phyloP scores from a whole-genome alignment of 139 green algal species.

The Chlorella sp. region DNA sequence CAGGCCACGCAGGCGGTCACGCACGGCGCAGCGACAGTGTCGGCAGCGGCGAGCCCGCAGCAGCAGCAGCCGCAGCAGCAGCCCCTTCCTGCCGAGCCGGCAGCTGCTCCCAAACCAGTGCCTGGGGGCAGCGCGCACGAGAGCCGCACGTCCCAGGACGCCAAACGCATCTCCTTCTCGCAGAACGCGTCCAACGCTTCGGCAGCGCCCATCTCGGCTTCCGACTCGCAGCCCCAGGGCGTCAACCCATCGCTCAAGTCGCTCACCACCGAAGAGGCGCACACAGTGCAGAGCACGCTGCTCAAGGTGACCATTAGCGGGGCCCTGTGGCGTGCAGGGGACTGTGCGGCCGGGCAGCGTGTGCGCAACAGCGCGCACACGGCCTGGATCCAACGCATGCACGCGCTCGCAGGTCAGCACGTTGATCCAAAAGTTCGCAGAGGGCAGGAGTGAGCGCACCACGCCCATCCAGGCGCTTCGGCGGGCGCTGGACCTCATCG shows the following conservation, averaged over 20 bases:
- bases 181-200: too few relatives aligned
- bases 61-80: too few relatives aligned
- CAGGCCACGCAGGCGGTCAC: too few relatives aligned
- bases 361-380: too few relatives aligned
- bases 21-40: too few relatives aligned
- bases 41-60: too few relatives aligned
- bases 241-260: constrained; percentile 11
- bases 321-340: too few relatives aligned
- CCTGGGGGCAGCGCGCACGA: neutral
- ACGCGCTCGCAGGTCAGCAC: constrained; percentile 46
- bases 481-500: constrained; percentile 34
- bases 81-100: neutral
- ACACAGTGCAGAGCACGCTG: constrained; percentile 34
- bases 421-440: constrained; percentile 45
- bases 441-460: constrained; percentile 34
- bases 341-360: too few relatives aligned
- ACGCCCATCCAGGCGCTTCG: constrained; percentile 41
- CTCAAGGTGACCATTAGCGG: constrained; percentile 30
- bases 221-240: too few relatives aligned
- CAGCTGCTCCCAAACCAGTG: neutral
- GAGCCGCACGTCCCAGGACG: neutral
- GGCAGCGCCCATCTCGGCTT: too few relatives aligned
- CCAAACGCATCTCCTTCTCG: neutral
- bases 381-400: too few relatives aligned
- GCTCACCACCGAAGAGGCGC: constrained; percentile 16